Evolutionary conservation across 2,329 filamentous ascomycete species (phyloP).

Genomic region (Epichloe glyceriae): DNA sequence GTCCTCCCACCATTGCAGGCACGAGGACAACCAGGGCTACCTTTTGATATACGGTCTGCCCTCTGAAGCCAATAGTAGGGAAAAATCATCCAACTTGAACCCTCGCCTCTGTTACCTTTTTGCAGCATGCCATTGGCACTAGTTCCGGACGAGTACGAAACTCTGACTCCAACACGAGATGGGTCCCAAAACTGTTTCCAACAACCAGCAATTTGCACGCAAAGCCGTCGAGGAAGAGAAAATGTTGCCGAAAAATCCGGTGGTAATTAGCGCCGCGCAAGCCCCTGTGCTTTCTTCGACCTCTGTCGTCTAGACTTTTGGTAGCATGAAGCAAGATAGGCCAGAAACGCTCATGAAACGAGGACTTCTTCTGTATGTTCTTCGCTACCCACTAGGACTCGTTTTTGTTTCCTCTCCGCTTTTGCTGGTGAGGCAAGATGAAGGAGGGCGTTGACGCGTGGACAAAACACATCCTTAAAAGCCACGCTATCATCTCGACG

Average conservation of each 20-base stretch:
- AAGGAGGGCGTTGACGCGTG: constrained; percentile 58
- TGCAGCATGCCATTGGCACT: constrained; percentile 7
- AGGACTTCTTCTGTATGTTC: constrained; percentile 58
- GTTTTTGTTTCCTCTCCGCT: constrained; percentile 85
- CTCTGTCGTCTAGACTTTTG: constrained; percentile 3
- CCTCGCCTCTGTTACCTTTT: background rate
- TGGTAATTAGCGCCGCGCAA: background rate
- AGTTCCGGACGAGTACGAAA: constrained; percentile 67
- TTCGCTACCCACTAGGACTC: constrained; percentile 78
- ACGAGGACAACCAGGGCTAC: constrained; percentile 36
- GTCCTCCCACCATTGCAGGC: constrained; percentile 38
- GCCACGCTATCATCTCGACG: constrained; percentile 52
- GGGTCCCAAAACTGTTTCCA: constrained; percentile 50
- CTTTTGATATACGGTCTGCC: constrained; percentile 23
- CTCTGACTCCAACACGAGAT: constrained; percentile 91
- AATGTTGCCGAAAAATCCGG: background rate
- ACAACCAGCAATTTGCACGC: background rate
- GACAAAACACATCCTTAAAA: constrained; percentile 97
- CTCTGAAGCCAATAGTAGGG: constrained; percentile 15
- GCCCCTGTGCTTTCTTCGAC: constrained; percentile 3
- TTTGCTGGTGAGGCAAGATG: constrained; percentile 19
- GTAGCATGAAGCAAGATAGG: background rate
- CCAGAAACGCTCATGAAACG: background rate
- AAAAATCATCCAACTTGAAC: background rate
- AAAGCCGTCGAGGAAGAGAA: background rate